Evolutionary conservation across 129 eudicot species (phyloP), one percentile per base, ranked within the genome.

Genomic region (Arctium minus): DNA sequence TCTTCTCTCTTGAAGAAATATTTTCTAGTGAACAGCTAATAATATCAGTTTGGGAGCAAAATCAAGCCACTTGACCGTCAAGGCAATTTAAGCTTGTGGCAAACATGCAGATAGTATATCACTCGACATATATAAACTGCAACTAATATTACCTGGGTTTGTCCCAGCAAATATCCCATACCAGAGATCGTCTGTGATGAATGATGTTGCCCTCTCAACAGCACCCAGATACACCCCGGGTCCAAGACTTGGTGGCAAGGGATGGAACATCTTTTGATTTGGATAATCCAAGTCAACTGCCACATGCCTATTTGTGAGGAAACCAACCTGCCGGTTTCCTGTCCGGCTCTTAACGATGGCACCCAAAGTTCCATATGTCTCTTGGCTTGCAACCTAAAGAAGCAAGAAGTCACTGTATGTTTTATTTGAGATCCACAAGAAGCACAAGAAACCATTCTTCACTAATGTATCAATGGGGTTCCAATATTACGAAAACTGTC

Each of bases 221-320:
- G 97, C 97, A 83, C 97, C 97, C 62, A 92, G 84, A 87, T 92
- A 92, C 71, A 92, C 97, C 39, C 97, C 94, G 10, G 97, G 94
- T 65, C 94, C 97, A 81, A 92, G 94, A 81, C 97, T 85, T 46
- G 97, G 97, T 65, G 97, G 94, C 89, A 90, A 80, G 18, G 97
- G 97, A 87, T 92, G 97, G 76, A 92, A 92, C 94, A 92, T 92
- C 62, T 92, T 92, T 81, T 92, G 97, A 78, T 86, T 92, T 39
- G 97, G 97, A 76, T 92, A 92, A 81, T 92, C 94, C 85, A 92
- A 85, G 76, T 92, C 92, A 79, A 92, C 97, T 22, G 97, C 97
- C 74, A 92, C 97, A 74, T 92, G 97, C 8, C 97, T 81, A 75
- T 92, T 92, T 31, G 97, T 92, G 60, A 92, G 91, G 85, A 92